Base-by-base conservation (phyloP, 768 basidiomycete genomes). In the Dictyophora rubrovolvata region DNA sequence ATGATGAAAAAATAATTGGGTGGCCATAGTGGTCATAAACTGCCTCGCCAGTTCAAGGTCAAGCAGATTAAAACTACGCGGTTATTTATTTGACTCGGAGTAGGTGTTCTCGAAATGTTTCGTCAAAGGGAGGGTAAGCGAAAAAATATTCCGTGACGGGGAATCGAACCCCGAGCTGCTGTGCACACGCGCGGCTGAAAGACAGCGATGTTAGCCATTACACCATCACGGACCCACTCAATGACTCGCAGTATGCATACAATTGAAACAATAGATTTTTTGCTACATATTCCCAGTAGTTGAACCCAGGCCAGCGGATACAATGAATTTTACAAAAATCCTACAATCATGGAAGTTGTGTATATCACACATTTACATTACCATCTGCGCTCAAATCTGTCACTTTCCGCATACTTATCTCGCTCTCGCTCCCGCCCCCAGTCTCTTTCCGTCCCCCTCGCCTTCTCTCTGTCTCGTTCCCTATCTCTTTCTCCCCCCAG, bases 81-180 rank as follows among this genome's bases (percentile, higher is more conserved):
- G n/a, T n/a, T n/a, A n/a, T n/a, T n/a, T n/a, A n/a, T n/a, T n/a
- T n/a, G n/a, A n/a, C n/a, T n/a, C n/a, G n/a, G n/a, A n/a, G n/a
- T n/a, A n/a, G n/a, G n/a, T n/a, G n/a, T n/a, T n/a, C n/a, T n/a
- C n/a, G n/a, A n/a, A n/a, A n/a, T n/a, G n/a, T n/a, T n/a, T n/a
- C n/a, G n/a, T n/a, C n/a, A n/a, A n/a, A n/a, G n/a, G n/a, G 36
- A 42, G 12, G 42, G 42, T 5, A 42, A 3, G 2, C 42, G 35
- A 61, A 42, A 34, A 34, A 34, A 16, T 8, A 34, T 11, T 59
- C 57, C 57, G 42, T 23, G 48, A 52, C 57, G 57, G 57, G 57
- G 57, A 59, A 59, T 59, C 57, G 48, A 59, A 59, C 57, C 57
- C 57, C 57, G 57, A 59, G 57, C 57, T 59, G 49, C 49, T 59